Evolutionary conservation across 805 yeast genomes (phyloP).

Genomic region (Ogataea kodamae): DNA sequence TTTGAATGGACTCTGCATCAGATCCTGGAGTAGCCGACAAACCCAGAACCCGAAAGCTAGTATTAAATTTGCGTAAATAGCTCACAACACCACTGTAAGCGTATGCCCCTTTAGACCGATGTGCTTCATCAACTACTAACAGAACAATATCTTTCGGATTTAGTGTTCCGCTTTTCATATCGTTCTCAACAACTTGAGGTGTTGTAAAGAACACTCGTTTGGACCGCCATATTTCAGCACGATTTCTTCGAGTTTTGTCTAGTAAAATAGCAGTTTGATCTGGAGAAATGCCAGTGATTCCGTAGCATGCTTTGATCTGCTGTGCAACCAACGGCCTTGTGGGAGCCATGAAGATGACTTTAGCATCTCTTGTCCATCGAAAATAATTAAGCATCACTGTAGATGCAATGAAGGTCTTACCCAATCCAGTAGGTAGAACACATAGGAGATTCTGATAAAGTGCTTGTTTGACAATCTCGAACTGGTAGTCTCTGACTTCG

Average conservation of each 20-base stretch:
- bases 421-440: conserved; percentile 95
- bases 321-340: conserved; percentile 95
- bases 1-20: conserved; percentile 82
- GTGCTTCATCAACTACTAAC: conserved; percentile 93
- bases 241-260: conserved; percentile 46
- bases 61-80: conserved; percentile 57
- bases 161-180: conserved; percentile 66
- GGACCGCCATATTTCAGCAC: conserved; percentile 73
- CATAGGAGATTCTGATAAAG: conserved; percentile 73
- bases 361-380: conserved; percentile 78
- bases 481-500: conserved; percentile 85
- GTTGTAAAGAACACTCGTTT: conserved; percentile 88
- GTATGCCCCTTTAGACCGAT: conserved; percentile 85
- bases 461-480: conserved; percentile 69
- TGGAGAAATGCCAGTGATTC: conserved; percentile 78
- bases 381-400: conserved; percentile 87
- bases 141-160: conserved; percentile 74
- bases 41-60: conserved; percentile 73
- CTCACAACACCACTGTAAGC: conserved; percentile 83
- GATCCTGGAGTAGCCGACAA: conserved; percentile 96
- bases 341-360: conserved; percentile 93
- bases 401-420: conserved; percentile 94
- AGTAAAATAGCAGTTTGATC: conserved; percentile 75
- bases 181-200: conserved; percentile 95
- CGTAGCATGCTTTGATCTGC: conserved; percentile 89